Evolutionary conservation across 352 stramenopile species (phyloP).

Genomic region (Phytophthora litchii): DNA sequence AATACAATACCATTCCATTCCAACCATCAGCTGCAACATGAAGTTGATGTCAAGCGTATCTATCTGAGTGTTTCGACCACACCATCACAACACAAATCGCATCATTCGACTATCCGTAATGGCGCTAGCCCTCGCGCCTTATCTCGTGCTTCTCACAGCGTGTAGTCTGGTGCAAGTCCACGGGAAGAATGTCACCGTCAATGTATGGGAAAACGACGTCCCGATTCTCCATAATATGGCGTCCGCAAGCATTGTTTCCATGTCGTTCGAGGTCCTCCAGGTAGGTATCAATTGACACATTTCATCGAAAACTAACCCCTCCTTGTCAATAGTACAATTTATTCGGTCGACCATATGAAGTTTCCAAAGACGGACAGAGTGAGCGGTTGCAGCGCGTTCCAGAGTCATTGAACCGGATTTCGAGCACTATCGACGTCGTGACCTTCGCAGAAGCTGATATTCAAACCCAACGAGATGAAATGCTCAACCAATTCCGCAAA

Average conservation of each 20-base stretch:
- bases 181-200: conserved; percentile 5
- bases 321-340: conserved; percentile 72
- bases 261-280: conserved; percentile 69
- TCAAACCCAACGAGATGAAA: conserved; percentile 50
- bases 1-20: too few relatives aligned
- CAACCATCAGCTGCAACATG: neutral
- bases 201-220: conserved; percentile 2
- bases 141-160: conserved; percentile 7
- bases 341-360: conserved; percentile 71
- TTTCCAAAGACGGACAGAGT: conserved; percentile 73
- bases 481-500: conserved; percentile 64
- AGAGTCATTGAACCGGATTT: conserved; percentile 49
- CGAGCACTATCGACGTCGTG: conserved; percentile 67
- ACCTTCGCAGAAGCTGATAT: conserved; percentile 80
- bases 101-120: conserved; percentile 13
- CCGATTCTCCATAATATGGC: conserved; percentile 7
- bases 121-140: neutral
- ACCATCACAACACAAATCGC: neutral
- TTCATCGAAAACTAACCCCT: neutral
- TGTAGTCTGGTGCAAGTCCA: neutral
- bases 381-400: conserved; percentile 72
- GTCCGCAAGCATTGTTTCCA: conserved; percentile 8
- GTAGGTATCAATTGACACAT: conserved; percentile 24
- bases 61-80: neutral
- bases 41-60: conserved; percentile 15